Base-by-base conservation (phyloP, 1,139 yeast species). In the Scheffersomyces parashehatae region DNA sequence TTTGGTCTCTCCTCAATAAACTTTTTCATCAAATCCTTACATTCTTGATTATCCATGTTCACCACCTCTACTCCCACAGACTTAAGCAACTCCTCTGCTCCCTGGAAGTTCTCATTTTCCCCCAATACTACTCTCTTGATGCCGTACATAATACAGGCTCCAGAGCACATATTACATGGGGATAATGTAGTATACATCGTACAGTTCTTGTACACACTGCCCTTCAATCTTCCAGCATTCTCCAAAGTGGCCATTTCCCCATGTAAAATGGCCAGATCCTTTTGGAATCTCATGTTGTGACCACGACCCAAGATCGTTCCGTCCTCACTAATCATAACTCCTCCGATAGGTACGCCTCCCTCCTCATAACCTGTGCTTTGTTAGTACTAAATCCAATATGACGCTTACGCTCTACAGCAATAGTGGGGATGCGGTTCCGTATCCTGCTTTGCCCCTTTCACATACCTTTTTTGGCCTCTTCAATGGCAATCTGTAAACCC, bases 111-210 rank as follows among this genome's bases (percentile, higher is more conserved):
- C 41, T 68, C 79, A 64, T 89, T 89, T 64, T 91, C 98, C 15
- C 97, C 97, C 65, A 89, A 59, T 0, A 91, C 97, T 31, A 89
- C 86, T 51, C 97, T 75, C 54, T 83, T 82, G 52, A 91, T 77
- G 31, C 96, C 96, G 66, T 90, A 91, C 75, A 91, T 73, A 43
- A 91, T 60, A 53, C 95, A 88, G 12, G 97, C 96, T 14, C 98
- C 98, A 6, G 95, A 81, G 60, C 98, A 91, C 97, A 91, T 91
- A 53, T 83, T 76, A 64, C 98, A 91, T 2, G 98, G 97, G 5
- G 96, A 87, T 52, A 91, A 72, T 0, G 97, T 88, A 36, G 97
- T 89, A 67, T 90, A 91, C 82, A 91, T 81, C 51, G 85, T 86
- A 66, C 84, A 84, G 58, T 73, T 78, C 68, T 76, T 87, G 74